Conservation (phyloP, 1,284 basidiomycete species). For the Inonotus obliquus region DNA sequence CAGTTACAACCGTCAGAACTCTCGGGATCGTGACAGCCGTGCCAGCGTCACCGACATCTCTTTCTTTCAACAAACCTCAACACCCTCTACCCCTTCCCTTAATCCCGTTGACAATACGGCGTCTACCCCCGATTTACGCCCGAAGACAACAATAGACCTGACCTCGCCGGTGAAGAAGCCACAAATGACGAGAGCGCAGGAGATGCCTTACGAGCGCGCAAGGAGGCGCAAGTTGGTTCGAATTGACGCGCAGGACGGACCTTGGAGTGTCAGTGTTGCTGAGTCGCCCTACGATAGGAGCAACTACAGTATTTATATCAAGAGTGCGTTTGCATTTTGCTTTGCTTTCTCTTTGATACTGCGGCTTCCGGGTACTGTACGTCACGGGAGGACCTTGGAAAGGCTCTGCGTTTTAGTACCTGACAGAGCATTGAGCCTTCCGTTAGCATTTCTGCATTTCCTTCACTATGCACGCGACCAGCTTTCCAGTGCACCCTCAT, state of each 20-base stretch:
- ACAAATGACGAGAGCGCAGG: conserved; percentile 12
- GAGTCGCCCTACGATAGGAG: conserved; percentile 57
- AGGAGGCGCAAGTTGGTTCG: conserved; percentile 39
- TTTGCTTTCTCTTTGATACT: background rate
- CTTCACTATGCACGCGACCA: background rate
- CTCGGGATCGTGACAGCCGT: conserved; percentile 24
- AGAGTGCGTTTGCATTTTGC: conserved; percentile 38
- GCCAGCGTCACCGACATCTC: conserved; percentile 33
- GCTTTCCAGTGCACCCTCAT: background rate
- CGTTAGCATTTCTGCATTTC: background rate
- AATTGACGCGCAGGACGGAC: conserved; percentile 59
- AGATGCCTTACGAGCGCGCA: conserved; percentile 25
- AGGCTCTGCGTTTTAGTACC: background rate
- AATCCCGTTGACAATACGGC: conserved; percentile 25
- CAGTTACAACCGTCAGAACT: conserved; percentile 27
- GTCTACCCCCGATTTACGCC: conserved; percentile 34
- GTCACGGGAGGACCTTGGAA: background rate
- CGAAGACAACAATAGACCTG: conserved; percentile 17
- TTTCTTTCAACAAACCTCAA: conserved; percentile 30
- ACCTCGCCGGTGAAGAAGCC: conserved; percentile 28
- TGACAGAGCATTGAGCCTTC: background rate
- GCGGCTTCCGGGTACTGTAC: background rate
- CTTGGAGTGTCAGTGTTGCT: conserved; percentile 72
- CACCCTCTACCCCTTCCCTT: conserved; percentile 20
- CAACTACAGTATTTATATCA: conserved; percentile 59